Evolutionary conservation across 164 flowering plant species (phyloP).

Genomic region (Amborella trichopoda): DNA sequence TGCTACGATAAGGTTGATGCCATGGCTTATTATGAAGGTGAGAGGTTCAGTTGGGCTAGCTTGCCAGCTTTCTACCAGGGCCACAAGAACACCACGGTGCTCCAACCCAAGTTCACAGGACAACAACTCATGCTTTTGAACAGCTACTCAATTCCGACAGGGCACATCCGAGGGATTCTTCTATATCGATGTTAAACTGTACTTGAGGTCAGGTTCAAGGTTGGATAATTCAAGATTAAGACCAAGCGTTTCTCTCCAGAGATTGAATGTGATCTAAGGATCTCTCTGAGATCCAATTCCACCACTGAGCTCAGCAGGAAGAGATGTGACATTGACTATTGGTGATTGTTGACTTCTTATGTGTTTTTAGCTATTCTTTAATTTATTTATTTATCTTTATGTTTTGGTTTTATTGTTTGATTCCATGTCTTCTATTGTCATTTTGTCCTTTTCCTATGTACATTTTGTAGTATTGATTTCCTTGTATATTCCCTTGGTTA

Average conservation of each 20-base stretch:
- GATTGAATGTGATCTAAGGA: constrained; percentile 41
- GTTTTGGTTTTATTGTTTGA: too few species aligned
- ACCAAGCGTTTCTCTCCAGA: constrained; percentile 27
- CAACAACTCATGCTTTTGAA: constrained; percentile 1
- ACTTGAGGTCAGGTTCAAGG: constrained; percentile 18
- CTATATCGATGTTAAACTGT: constrained; percentile 12
- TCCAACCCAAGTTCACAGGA: constrained; percentile 13
- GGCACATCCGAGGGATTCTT: constrained; percentile 15
- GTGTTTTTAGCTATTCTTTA: too few species aligned
- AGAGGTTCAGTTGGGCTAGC: constrained; percentile 5
- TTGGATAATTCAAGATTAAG: constrained; percentile 19
- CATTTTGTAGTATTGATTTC: too few species aligned
- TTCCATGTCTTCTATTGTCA: too few species aligned
- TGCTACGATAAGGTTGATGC: constrained; percentile 28
- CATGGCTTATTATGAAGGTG: constrained; percentile 11
- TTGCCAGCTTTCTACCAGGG: constrained; percentile 26
- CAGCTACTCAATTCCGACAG: not conserved
- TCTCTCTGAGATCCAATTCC: constrained; percentile 25
- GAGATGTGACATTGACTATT: constrained; percentile 27
- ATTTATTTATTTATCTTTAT: too few species aligned
- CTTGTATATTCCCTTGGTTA: too few species aligned
- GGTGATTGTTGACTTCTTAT: too few species aligned
- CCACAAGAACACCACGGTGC: constrained; percentile 18
- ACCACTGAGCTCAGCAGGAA: constrained; percentile 10
- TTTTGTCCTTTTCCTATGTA: too few species aligned